Conservation (phyloP, 164 flowering plant genomes). For the Euptelea pleiosperma region DNA sequence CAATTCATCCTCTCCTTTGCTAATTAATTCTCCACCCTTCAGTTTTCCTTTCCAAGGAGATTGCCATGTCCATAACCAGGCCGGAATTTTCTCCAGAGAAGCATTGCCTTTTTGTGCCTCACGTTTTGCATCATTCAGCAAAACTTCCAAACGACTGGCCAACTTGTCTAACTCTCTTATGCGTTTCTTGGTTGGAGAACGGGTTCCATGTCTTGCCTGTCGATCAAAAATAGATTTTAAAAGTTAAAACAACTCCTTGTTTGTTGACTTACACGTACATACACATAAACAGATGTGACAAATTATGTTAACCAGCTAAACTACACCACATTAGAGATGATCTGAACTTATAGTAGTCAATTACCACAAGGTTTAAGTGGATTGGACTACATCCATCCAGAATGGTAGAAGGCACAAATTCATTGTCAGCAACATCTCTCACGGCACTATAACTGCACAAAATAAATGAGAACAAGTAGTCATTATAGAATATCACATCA, state of each 20-base stretch:
- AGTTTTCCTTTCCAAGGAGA: conserved; percentile 93
- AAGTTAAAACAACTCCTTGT: too few relatives aligned
- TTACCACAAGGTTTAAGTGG: conserved; percentile 90
- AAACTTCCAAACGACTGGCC: conserved; percentile 45
- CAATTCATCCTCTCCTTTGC: conserved; percentile 75
- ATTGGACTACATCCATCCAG: conserved; percentile 66
- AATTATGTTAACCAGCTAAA: not conserved
- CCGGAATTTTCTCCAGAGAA: conserved; percentile 44
- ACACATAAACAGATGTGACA: not conserved
- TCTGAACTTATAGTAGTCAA: not conserved
- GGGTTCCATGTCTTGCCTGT: conserved; percentile 96
- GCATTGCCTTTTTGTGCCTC: conserved; percentile 19
- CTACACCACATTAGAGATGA: not conserved
- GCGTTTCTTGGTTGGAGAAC: conserved; percentile 87
- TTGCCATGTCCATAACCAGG: conserved; percentile 78
- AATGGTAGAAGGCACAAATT: conserved; percentile 35
- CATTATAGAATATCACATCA: too few relatives aligned
- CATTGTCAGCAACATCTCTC: conserved; percentile 36
- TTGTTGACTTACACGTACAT: too few relatives aligned
- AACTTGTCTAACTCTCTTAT: conserved; percentile 62
- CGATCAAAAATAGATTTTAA: conserved; percentile 1
- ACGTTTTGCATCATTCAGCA: conserved; percentile 45
- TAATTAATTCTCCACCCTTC: conserved; percentile 74
- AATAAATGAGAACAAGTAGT: not conserved
- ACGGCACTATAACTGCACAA: conserved; percentile 53